Percentiles rank a stretch among this genome's conserved stretches.
phyloP scores from a whole-genome alignment of 2,329 filamentous ascomycete genomes.

The Cladophialophora chaetospira region DNA sequence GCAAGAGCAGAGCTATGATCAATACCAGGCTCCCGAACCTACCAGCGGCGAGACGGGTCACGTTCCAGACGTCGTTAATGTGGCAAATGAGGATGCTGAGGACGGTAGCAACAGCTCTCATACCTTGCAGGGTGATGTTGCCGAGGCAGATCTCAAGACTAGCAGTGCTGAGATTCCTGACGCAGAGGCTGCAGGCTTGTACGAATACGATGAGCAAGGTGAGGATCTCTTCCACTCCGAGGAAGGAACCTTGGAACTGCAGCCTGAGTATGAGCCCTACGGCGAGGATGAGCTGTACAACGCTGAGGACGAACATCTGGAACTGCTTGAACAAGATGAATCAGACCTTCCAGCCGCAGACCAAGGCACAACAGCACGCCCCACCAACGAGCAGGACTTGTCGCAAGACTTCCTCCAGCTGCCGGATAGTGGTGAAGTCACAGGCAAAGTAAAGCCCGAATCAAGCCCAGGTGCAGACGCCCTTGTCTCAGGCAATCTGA shows the following conservation, averaged over 20 bases:
- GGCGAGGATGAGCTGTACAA: constrained; percentile 27
- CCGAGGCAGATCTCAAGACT: background rate
- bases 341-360: background rate
- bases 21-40: background rate
- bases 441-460: background rate
- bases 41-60: background rate
- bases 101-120: constrained; percentile 24
- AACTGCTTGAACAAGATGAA: constrained; percentile 5
- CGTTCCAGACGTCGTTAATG: background rate
- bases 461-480: background rate
- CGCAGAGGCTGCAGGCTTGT: background rate
- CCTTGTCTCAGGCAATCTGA: constrained; percentile 3
- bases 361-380: background rate
- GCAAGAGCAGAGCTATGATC: constrained; percentile 9
- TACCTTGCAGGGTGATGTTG: constrained; percentile 18
- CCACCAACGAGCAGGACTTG: background rate
- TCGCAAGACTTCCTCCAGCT: background rate
- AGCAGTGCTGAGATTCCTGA: constrained; percentile 2
- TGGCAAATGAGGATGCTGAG: constrained; percentile 10
- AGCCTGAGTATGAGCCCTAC: constrained; percentile 14
- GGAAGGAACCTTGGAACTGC: constrained; percentile 9
- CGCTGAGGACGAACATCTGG: constrained; percentile 6
- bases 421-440: background rate
- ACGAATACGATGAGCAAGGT: constrained; percentile 10
- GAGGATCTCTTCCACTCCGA: constrained; percentile 18